Base-by-base conservation (phyloP, 176 grass and related monocot genomes). In the Juncus effusus region DNA sequence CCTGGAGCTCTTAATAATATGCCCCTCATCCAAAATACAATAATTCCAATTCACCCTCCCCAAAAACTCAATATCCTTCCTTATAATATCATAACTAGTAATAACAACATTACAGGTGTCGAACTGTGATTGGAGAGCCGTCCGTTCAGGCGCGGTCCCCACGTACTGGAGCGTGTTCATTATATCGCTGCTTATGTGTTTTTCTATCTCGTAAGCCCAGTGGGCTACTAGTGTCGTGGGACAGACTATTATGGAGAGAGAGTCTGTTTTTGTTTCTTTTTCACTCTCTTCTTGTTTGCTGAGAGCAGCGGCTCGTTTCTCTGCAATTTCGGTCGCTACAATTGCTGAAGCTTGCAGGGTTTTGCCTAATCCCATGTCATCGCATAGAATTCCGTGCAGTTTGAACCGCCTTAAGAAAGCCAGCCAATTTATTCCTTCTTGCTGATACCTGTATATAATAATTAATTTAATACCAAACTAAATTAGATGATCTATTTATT, bases 331-430 rank as follows among this genome's bases (percentile, higher is more conserved):
- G 62, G 82, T 89, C 65, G 78, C 94, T 72, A 99, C 76, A 36
- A 99, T 99, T 74, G 88, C 88, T 62, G 88, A 99, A 13, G 94
- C 94, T 73, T 99, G 94, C 55, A 99, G 94, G 39, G 94, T 99
- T 83, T 99, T 99, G 62, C 94, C 94, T 35, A 99, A 82, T 36
- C 94, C 94, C 94, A 99, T 99, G 69, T 99, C 94, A 81, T 99
- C 94, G 80, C 94, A 99, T 73, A 99, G 82, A 81, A 99, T 99
- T 80, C 94, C 94, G 69, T 99, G 94, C 52, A 99, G 72, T 70
- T 99, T 99, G 72, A 99, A 99, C 37, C 88, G 78, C 62, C 78
- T 89, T 55, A 99, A 74, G 76, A 99, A 99, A 76, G 88, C 82
- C 45, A 99, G 74, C 94, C 94, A 99, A 75, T 99, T 99, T 36